A percentile compares a stretch with the other conserved stretches of the same genome.
These are phyloP conservation scores for Linaria vulgaris DNA, from an alignment of 257 asterid species.

Conservation along the genomic window DNA sequence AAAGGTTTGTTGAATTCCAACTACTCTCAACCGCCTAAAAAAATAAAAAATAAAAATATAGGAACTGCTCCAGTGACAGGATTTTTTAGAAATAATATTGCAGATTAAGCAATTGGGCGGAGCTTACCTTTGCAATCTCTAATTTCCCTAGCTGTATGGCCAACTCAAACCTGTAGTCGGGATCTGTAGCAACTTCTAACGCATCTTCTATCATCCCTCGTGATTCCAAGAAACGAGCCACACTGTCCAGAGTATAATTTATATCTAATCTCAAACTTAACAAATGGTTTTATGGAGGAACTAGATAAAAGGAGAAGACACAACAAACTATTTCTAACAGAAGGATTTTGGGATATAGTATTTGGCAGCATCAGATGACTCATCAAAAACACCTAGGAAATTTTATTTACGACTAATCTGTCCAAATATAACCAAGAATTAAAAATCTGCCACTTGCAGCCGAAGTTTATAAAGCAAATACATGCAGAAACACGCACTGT, in stretches of 20 bases:
- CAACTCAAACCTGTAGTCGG: conserved; percentile 95
- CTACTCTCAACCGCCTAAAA: conserved; percentile 5
- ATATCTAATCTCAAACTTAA: conserved; percentile 4
- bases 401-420: neutral
- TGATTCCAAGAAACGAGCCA: conserved; percentile 94
- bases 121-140: conserved; percentile 79
- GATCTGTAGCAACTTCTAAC: conserved; percentile 85
- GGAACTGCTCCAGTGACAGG: conserved; percentile 21
- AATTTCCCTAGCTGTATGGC: conserved; percentile 91
- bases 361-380: conserved; percentile 14
- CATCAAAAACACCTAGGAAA: neutral
- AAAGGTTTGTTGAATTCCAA: conserved; percentile 8
- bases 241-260: conserved; percentile 42
- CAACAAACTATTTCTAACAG: neutral
- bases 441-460: neutral
- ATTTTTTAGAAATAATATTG: conserved; percentile 18
- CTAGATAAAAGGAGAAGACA: conserved; percentile 8
- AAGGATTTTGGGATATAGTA: neutral
- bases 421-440: conserved; percentile 10
- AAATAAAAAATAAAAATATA: conserved; percentile 15
- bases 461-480: conserved; percentile 17
- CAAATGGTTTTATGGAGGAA: conserved; percentile 21
- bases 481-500: conserved; percentile 12
- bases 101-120: conserved; percentile 50
- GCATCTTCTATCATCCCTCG: conserved; percentile 96